Conservation (phyloP, 2,329 filamentous ascomycete genomes). For the Fusarium albosuccineum region DNA sequence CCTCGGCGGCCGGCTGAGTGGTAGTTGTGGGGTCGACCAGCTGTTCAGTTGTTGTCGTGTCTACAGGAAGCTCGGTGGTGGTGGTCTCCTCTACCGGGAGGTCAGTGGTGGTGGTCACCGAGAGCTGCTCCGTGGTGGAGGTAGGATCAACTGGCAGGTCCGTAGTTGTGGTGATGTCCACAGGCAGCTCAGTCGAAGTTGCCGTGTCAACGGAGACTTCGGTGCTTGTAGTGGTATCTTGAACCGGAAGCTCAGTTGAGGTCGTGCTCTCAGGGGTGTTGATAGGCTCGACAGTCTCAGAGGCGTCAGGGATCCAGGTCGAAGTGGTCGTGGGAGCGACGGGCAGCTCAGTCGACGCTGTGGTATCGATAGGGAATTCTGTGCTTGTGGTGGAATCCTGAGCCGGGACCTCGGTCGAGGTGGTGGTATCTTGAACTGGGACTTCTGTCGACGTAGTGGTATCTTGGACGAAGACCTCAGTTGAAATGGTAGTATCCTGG, state of each 20-base stretch:
- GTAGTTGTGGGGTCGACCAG: not conserved
- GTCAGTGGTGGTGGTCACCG: no score
- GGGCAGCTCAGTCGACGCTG: not conserved
- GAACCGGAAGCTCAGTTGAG: not conserved
- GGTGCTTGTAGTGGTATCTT: constrained; percentile 10
- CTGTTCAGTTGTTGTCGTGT: not conserved
- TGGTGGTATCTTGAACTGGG: not conserved
- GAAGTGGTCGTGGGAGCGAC: not conserved
- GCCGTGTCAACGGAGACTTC: not conserved
- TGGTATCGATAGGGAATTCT: no score
- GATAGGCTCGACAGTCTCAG: not conserved
- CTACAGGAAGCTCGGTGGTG: constrained; percentile 5
- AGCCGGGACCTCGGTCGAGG: no score
- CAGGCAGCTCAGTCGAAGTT: not conserved
- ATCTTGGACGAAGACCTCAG: not conserved
- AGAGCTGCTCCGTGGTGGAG: not conserved
- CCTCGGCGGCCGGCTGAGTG: not conserved
- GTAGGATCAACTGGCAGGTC: not conserved
- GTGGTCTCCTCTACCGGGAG: not conserved
- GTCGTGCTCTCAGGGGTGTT: not conserved
- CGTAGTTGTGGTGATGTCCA: constrained; percentile 2
- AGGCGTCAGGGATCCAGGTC: not conserved
- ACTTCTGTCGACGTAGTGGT: not conserved
- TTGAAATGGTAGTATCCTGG: not conserved
- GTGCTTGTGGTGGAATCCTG: not conserved